Evolutionary conservation across 805 yeast genomes (phyloP).

Genomic region (Cyberlindnera mrakii): DNA sequence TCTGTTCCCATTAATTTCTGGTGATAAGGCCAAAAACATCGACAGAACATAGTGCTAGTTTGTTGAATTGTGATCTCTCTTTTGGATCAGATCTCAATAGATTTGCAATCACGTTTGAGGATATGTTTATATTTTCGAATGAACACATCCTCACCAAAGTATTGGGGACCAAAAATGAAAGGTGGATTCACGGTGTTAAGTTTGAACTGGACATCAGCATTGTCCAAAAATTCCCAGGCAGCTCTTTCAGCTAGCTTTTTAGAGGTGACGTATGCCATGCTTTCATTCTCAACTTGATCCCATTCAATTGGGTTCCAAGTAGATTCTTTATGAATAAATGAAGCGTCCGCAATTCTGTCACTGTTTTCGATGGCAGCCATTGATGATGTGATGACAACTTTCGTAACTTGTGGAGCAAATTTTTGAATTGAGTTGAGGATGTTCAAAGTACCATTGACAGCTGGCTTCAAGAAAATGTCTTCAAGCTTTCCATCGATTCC

Average conservation of each 20-base stretch:
- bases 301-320: constrained; percentile 43
- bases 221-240: constrained; percentile 47
- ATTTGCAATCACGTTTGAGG: constrained; percentile 29
- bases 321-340: constrained; percentile 26
- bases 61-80: neutral
- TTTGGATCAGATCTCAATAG: constrained; percentile 16
- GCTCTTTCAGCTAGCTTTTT: constrained; percentile 53
- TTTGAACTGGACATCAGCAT: constrained; percentile 29
- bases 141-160: constrained; percentile 36
- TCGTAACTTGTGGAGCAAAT: constrained; percentile 33
- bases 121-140: constrained; percentile 31
- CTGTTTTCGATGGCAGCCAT: constrained; percentile 41
- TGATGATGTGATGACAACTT: constrained; percentile 53
- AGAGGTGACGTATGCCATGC: constrained; percentile 47
- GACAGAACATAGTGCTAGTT: constrained; percentile 15
- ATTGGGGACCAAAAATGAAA: constrained; percentile 53
- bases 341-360: constrained; percentile 9
- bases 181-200: constrained; percentile 44
- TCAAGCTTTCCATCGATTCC: constrained; percentile 35
- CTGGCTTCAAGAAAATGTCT: constrained; percentile 48
- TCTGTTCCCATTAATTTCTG: constrained; percentile 23
- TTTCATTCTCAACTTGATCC: constrained; percentile 34
- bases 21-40: constrained; percentile 43
- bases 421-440: constrained; percentile 30
- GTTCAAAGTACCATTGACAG: constrained; percentile 48